A percentile compares a stretch with the other conserved stretches of the same genome.
phyloP scores from a whole-genome alignment of 306 rosid genomes.

The Cucurbita argyrosperma region DNA sequence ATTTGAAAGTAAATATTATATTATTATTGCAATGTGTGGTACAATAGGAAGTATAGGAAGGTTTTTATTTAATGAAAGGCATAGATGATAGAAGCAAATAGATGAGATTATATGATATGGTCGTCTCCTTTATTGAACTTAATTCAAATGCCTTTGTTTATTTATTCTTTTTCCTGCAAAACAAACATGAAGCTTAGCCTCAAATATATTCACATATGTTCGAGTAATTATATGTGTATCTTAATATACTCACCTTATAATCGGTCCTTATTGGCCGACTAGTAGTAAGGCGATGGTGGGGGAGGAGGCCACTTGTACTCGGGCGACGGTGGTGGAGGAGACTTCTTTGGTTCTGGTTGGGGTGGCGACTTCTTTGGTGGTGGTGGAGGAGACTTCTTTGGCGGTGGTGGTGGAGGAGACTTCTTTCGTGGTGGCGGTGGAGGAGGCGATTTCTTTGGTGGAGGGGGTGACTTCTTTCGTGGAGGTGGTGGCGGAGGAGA shows the following conservation, averaged over 20 bases:
- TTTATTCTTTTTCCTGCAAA: not conserved
- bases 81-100: too few species aligned
- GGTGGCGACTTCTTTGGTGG: not conserved
- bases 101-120: too few species aligned
- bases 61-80: too few species aligned
- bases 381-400: not conserved
- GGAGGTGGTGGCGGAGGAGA: too few species aligned
- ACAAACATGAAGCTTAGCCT: not conserved
- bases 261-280: not conserved
- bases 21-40: too few species aligned
- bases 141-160: not conserved
- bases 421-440: too few species aligned
- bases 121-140: not conserved
- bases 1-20: too few species aligned
- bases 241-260: not conserved
- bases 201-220: not conserved
- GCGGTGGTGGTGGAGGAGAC: not conserved
- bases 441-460: not conserved
- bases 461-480: too few species aligned
- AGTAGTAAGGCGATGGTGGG: not conserved
- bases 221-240: not conserved
- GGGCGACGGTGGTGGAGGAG: not conserved
- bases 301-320: not conserved
- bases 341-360: not conserved
- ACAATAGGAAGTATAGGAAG: too few species aligned